Base-by-base conservation (phyloP, 495 filamentous ascomycete species). In the Aspergillus steynii region DNA sequence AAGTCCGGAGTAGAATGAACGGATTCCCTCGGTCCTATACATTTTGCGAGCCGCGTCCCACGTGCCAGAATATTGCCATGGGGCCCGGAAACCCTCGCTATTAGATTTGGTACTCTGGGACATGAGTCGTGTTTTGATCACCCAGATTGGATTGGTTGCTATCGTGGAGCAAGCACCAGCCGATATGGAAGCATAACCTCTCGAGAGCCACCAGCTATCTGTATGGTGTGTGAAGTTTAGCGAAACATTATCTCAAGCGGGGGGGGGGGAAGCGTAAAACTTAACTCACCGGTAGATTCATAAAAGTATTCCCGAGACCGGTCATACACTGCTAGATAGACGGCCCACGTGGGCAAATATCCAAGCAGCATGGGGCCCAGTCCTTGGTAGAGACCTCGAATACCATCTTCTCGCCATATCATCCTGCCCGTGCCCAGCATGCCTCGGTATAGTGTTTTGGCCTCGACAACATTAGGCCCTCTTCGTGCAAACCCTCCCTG, bases 81-180 rank as follows among this genome's bases (percentile, higher is more conserved):
- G 92, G 9, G 87, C 81, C 72, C 85, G 74, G 62, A 81, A 69
- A 70, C 85, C 82, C 63, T 86, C 82, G 27, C 65, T 74, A 46
- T 79, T 76, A 12, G 80, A 72, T 50, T 69, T 77, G 34, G 77
- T 68, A 58, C 80, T 85, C 68, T 98, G 94, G 3, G 96, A 95
- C 94, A 97, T 97, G 46, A 99, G 83, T 61, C 95, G 84, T 34
- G 95, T 99, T 72, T 99, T 99, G 76, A 99, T 96, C 29, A 99
- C 96, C 95, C 95, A 99, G 60, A 99, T 99, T 0, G 95, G 95
- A 74, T 99, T 99, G n/a, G 95, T 99, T 58, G 84, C 90, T 62
- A 98, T 84, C 3, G 96, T 98, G 57, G 92, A 96, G 71, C 90
- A 96, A 57, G 88, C 91, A 20, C 95, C 95, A 34, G 92, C 95